phyloP scores from a whole-genome alignment of 257 asterid genomes.

The Solanum neorickii region DNA sequence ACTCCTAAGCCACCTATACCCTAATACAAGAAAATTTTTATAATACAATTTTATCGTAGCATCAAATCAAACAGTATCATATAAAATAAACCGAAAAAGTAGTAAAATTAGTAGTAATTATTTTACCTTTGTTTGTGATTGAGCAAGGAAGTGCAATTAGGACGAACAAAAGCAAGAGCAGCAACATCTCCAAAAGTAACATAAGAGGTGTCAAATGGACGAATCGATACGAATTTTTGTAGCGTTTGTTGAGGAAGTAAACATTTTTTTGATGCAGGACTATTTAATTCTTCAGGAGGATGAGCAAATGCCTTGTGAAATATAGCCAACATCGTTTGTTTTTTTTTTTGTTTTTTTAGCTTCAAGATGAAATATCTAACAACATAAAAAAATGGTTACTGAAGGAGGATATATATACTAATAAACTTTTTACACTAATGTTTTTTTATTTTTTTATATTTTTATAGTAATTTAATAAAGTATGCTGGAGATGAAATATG shows the following conservation, averaged over 20 bases:
- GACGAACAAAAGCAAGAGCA: constrained; percentile 50
- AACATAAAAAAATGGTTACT: not conserved
- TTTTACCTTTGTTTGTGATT: constrained; percentile 26
- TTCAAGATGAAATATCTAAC: not conserved
- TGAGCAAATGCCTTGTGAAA: constrained; percentile 70
- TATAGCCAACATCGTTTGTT: constrained; percentile 48
- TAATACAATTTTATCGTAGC: no score
- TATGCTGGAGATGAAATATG: not conserved
- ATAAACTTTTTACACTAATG: not conserved
- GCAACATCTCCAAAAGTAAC: constrained; percentile 57
- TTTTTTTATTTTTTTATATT: no score
- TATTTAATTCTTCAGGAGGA: constrained; percentile 74
- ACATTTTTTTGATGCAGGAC: constrained; percentile 54
- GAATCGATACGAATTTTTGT: constrained; percentile 22
- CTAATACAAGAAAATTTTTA: not conserved
- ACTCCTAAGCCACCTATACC: not conserved
- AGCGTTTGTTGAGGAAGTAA: constrained; percentile 57
- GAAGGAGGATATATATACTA: not conserved
- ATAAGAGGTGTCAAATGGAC: constrained; percentile 32
- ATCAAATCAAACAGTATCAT: not conserved
- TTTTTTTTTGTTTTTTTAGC: not conserved
- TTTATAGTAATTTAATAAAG: not conserved
- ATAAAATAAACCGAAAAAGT: no score
- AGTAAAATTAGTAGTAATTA: no score
- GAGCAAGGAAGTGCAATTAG: constrained; percentile 6